Evolutionary conservation across 1,284 basidiomycete genomes (phyloP).

Genomic region (Rhizoctonia solani): DNA sequence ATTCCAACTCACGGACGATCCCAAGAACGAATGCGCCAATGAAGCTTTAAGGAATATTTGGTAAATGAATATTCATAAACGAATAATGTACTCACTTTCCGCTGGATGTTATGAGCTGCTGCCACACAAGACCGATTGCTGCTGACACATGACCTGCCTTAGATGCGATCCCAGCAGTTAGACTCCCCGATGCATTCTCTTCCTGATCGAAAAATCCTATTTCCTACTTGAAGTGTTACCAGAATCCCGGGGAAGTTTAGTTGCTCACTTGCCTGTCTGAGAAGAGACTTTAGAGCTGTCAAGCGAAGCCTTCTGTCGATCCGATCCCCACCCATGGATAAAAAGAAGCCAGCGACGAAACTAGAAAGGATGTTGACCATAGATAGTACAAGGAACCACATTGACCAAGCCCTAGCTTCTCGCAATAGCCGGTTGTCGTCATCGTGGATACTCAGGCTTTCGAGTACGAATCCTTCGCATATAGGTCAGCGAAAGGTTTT

Average conservation of each 20-base stretch:
- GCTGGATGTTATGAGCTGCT: conserved; percentile 45
- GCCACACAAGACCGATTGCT: conserved; percentile 47
- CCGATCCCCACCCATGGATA: conserved; percentile 42
- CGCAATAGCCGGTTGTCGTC: conserved; percentile 39
- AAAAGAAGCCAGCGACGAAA: conserved; percentile 41
- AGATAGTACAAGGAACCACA: conserved; percentile 45
- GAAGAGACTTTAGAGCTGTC: conserved; percentile 6
- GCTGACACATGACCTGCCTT: conserved; percentile 47
- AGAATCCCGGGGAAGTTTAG: no score
- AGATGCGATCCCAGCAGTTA: conserved; percentile 46
- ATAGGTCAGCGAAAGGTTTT: neutral
- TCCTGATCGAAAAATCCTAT: conserved; percentile 45
- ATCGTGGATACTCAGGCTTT: conserved; percentile 39
- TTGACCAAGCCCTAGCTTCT: conserved; percentile 42
- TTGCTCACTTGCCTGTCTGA: conserved; percentile 7
- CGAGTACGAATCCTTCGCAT: conserved; percentile 38
- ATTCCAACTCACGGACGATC: conserved; percentile 46
- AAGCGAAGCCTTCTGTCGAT: conserved; percentile 39
- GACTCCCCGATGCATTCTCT: conserved; percentile 46
- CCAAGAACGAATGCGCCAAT: conserved; percentile 47
- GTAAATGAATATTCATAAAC: neutral
- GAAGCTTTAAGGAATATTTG: conserved; percentile 40
- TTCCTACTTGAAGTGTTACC: conserved; percentile 43
- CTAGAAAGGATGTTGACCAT: conserved; percentile 40
- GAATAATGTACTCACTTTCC: conserved; percentile 40